Evolutionary conservation across 768 basidiomycete genomes (phyloP), one percentile per base, ranked within the genome.

Genomic region (Tricholomella constricta): DNA sequence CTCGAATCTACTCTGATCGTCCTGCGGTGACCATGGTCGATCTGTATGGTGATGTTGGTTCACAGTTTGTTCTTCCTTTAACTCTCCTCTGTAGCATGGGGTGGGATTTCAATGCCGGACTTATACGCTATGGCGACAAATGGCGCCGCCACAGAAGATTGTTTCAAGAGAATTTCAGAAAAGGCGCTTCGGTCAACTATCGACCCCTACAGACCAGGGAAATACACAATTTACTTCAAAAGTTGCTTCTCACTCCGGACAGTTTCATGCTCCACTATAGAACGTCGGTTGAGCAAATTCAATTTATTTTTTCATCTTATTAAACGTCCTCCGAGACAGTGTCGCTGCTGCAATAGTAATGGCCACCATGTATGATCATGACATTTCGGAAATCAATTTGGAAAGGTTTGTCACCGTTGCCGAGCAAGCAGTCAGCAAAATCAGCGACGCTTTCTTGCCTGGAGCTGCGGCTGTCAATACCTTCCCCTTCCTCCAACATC

Each of bases 131-230:
- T 31, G 65, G 63, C 1, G 58, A 66, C 0, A 29, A 35, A 40
- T 74, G 72, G 74, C 61, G 68, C 34, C 34, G 46, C 12, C 63
- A 69, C 41, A 57, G 70, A 31, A 57, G 62, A 15, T 38, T 70
- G 9, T 63, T 67, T 19, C 66, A 72, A 19, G 61, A 67, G 35
- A 49, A 54, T 5, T 70, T 68, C 51, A 61, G 56, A 14, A 62
- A 59, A 10, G 55, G 62, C 8, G 48, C 57, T 3, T 37, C 65
- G 9, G 29, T 31, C 4, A 44, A 48, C 15, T 67, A 67, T 32
- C 59, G 58, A 12, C 62, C 65, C 0, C 51, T 62, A 10, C 66
- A 71, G 27, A 54, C 54, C 3, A 42, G 53, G 19, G 66, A 69
- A 45, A 58, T 64, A 3, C 48, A 65, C 41, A 55, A 62, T 35